Evolutionary conservation across 1,284 basidiomycete species (phyloP), one percentile per base, ranked within the genome.

Genomic region (Inonotus hispidus): DNA sequence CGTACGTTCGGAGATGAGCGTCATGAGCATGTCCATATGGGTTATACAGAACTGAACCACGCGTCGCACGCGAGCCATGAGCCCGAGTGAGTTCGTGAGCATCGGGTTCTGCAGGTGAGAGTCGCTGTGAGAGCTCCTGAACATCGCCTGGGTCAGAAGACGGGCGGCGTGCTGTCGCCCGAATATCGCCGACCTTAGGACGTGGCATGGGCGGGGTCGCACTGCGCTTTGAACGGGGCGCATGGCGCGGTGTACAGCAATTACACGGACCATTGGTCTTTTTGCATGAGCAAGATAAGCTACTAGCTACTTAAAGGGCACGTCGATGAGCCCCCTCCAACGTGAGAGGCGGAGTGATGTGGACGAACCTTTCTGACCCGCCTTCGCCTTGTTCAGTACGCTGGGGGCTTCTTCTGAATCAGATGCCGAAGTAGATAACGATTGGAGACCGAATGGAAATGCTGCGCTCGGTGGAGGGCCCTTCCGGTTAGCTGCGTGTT

Each of bases 401-500:
- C 82, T 79, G 53, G 79, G 77, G 25, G 70, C 67, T 14, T 71
- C 74, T 63, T 82, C 81, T 39, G 79, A 74, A 61, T 66, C 65
- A 57, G 73, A 68, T 57, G 73, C 73, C 62, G 74, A 67, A 62
- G 80, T 79, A 69, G 82, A 80, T 77, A 81, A 81, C 77, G 82
- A 80, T 76, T 25, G 86, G 83, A 90, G 78, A 74, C 88, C 86
- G 68, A 85, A 74, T 63, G 86, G 87, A 75, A 86, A 87, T 74
- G 83, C 79, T 78, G 88, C 85, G 76, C 79, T 76, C 69, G 81
- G 80, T 68, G 84, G 37, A 41, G 56, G 53, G 3, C 55, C 59
- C 49, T 56, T 59, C 13, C 60, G 52, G 52, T 59, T 59, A 13
- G 63, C 58, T 64, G 37, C 32, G 49, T 47, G 23, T 19, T 32